Evolutionary conservation across 2,329 filamentous ascomycete species (phyloP).

Genomic region (Xylariales sp.): DNA sequence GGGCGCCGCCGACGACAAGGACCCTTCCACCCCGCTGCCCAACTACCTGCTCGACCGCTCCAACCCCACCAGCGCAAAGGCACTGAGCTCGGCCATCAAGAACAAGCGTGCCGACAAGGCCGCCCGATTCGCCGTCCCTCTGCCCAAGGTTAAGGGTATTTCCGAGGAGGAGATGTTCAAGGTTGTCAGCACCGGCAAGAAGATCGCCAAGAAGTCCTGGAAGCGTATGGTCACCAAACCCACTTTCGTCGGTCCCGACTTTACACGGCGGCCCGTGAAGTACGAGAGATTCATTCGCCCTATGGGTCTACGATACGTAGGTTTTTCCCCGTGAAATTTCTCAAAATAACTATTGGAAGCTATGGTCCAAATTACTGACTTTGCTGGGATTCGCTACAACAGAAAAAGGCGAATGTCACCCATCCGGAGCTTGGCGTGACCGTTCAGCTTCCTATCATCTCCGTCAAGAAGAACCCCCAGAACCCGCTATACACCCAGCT

Average conservation of each 20-base stretch:
- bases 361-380: too few relatives aligned
- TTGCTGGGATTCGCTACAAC: too few relatives aligned
- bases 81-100: slow-evolving; percentile 83
- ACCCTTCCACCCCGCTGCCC: slow-evolving; percentile 76
- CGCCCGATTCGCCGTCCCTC: slow-evolving; percentile 84
- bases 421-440: slow-evolving; percentile 73
- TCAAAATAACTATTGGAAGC: too few relatives aligned
- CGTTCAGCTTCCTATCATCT: slow-evolving; percentile 77
- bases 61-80: slow-evolving; percentile 57
- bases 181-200: slow-evolving; percentile 94
- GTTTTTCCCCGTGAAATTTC: too few relatives aligned
- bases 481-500: slow-evolving; percentile 64
- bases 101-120: slow-evolving; percentile 93
- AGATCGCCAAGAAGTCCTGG: slow-evolving; percentile 76
- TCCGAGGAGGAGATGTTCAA: slow-evolving; percentile 69
- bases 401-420: slow-evolving; percentile 6
- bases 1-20: slow-evolving; percentile 71
- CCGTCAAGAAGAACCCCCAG: slow-evolving; percentile 69
- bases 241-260: slow-evolving; percentile 87
- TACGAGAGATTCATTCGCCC: slow-evolving; percentile 54
- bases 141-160: slow-evolving; percentile 93
- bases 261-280: slow-evolving; percentile 83
- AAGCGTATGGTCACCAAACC: slow-evolving; percentile 61
- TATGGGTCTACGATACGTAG: slow-evolving; percentile 76
- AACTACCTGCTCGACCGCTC: slow-evolving; percentile 90